Conservation (phyloP, 2,329 filamentous ascomycete species). For the Exophiala mesophila region DNA sequence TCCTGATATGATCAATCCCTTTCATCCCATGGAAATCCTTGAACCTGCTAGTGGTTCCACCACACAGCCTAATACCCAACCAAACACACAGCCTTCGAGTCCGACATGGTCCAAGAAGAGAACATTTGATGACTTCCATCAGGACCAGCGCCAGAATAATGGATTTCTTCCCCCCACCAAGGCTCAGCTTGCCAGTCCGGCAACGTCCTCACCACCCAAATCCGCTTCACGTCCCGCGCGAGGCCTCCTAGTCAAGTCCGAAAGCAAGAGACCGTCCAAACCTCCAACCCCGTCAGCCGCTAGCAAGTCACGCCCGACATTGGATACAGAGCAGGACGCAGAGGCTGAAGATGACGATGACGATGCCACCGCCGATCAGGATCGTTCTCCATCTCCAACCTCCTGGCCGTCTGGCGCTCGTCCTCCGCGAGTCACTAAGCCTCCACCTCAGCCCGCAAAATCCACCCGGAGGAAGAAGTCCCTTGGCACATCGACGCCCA, state of each 20-base stretch:
- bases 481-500: slow-evolving; percentile 6
- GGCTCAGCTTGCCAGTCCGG: slow-evolving; percentile 5
- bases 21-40: slow-evolving; percentile 15
- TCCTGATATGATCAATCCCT: slow-evolving; percentile 15
- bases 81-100: slow-evolving; percentile 22
- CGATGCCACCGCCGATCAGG: slow-evolving; percentile 6
- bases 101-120: slow-evolving; percentile 24
- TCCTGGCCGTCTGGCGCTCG: slow-evolving; percentile 19
- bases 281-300: slow-evolving; percentile 18
- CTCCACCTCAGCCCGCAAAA: slow-evolving; percentile 10
- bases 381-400: slow-evolving; percentile 20
- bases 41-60: slow-evolving; percentile 18
- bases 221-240: slow-evolving; percentile 12
- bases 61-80: slow-evolving; percentile 20
- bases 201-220: slow-evolving; percentile 9
- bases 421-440: slow-evolving; percentile 6
- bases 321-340: slow-evolving; percentile 18
- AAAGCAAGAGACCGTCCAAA: slow-evolving; percentile 13
- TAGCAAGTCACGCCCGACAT: slow-evolving; percentile 17
- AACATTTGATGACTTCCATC: slow-evolving; percentile 22
- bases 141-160: slow-evolving; percentile 16
- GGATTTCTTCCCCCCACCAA: slow-evolving; percentile 12
- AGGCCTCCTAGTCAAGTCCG: slow-evolving; percentile 14
- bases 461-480: slow-evolving; percentile 13
- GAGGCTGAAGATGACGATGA: slow-evolving; percentile 22